Evolutionary conservation across 208 protist species (phyloP), one percentile per base, ranked within the genome.

Genomic region (Eutreptiella sp.): DNA sequence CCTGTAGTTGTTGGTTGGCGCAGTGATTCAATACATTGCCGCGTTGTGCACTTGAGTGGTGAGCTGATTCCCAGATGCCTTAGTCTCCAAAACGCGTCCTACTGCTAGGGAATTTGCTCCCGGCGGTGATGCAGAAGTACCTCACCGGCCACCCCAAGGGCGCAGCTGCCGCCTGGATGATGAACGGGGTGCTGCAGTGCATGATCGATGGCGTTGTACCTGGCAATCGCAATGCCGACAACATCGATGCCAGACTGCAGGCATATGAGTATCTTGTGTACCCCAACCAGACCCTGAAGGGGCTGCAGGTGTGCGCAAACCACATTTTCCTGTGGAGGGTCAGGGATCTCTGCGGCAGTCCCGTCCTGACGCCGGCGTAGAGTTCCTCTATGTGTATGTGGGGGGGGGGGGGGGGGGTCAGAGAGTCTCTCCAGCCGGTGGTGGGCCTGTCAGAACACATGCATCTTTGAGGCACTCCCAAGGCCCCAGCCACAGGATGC

Each of bases 191-290:
- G 39, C 53, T 85, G 1, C 77, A 85, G 48, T 43, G 31, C 24
- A 68, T 85, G 57, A 43, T 62, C 28, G 27, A 53, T 28, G 46
- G 59, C 42, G 36, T 80, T 26, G 53, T 85, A 16, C 79, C 79
- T n/a, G 79, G 79, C 47, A 85, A 85, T 60, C 53, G 79, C 52
- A 85, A 85, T 59, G 66, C 68, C 19, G 79, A 85, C 65, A 84
- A 85, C 41, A 60, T 85, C 33, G 73, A 78, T 38, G 21, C 27
- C 32, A 58, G 42, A 41, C 52, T 85, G 21, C 26, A 26, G 29
- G n/a, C 61, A 34, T 79, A 62, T 38, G 50, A 54, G n/a, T 35
- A 80, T 50, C 21, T 84, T 9, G 41, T 75, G 26, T 84, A 72
- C 55, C 75, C 68, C 14, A 62, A 38, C 38, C 41, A 52, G 14